A percentile compares a stretch with the other conserved stretches of the same genome.
These are phyloP conservation scores for Vanrija humicola DNA, from an alignment of 1,284 basidiomycete genomes.

Conservation along the genomic window DNA sequence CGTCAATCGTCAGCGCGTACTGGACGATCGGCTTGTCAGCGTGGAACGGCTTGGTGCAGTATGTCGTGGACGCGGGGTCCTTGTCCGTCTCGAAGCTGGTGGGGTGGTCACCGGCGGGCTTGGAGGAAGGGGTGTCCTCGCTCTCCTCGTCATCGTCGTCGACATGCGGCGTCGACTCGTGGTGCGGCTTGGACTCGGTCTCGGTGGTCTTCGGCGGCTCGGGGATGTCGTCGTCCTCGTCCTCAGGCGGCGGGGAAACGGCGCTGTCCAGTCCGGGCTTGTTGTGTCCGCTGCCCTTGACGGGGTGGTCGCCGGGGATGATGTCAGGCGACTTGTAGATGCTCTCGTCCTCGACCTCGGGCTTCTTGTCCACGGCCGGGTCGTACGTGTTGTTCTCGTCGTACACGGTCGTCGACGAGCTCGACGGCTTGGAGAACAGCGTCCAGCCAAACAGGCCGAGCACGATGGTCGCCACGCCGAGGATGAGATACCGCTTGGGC, in stretches of 20 bases:
- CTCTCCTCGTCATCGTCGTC: slow-evolving; percentile 13
- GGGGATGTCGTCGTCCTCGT: slow-evolving; percentile 15
- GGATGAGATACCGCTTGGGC: slow-evolving; percentile 40
- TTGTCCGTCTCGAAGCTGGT: slow-evolving; percentile 46
- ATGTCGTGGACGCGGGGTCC: slow-evolving; percentile 37
- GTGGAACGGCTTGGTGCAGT: slow-evolving; percentile 61
- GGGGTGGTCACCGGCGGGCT: slow-evolving; percentile 19
- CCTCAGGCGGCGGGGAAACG: slow-evolving; percentile 4
- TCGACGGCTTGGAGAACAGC: slow-evolving; percentile 3
- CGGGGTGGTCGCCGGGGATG: slow-evolving; percentile 16
- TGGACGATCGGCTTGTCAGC: slow-evolving; percentile 63
- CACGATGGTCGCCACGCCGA: slow-evolving; percentile 14
- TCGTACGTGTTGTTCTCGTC: slow-evolving; percentile 40
- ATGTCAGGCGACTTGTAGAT: slow-evolving; percentile 28
- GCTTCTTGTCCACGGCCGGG: slow-evolving; percentile 22
- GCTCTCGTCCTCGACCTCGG: slow-evolving; percentile 23
- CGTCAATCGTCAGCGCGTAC: slow-evolving; percentile 96
- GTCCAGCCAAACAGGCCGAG: slow-evolving; percentile 1
- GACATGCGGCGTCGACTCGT: not conserved
- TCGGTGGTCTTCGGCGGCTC: not conserved
- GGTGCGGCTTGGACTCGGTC: not conserved
- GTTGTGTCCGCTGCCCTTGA: slow-evolving; percentile 1
- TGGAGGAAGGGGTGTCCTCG: slow-evolving; percentile 3
- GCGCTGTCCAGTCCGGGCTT: too few species aligned
- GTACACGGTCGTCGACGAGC: slow-evolving; percentile 11